Percentiles rank a stretch among this genome's conserved stretches.
phyloP scores from a whole-genome alignment of 2,329 filamentous ascomycete genomes.

The Microdochium paspali region DNA sequence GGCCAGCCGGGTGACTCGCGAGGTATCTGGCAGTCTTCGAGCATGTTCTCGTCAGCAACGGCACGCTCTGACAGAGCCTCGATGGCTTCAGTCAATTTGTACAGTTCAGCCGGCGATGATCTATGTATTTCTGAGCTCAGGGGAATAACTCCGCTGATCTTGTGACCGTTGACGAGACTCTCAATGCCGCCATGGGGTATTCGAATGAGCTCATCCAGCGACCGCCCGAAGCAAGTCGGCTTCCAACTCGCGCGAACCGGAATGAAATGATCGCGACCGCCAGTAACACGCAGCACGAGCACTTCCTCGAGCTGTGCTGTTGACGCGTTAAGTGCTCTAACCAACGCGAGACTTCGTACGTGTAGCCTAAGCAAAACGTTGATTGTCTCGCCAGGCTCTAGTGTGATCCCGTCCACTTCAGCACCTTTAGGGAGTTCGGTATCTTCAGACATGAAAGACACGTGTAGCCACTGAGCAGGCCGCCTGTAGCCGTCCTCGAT shows the following conservation, averaged over 20 bases:
- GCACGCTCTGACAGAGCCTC: slow-evolving; percentile 46
- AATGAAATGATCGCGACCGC: slow-evolving; percentile 87
- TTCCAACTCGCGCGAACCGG: slow-evolving; percentile 71
- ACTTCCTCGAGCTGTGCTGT: slow-evolving; percentile 67
- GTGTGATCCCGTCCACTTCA: slow-evolving; percentile 41
- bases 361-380: slow-evolving; percentile 59
- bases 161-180: slow-evolving; percentile 26
- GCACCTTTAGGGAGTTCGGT: not conserved
- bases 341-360: slow-evolving; percentile 53
- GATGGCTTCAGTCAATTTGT: slow-evolving; percentile 77
- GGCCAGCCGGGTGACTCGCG: slow-evolving; percentile 49
- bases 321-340: slow-evolving; percentile 63
- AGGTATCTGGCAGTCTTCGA: slow-evolving; percentile 38
- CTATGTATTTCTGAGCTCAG: slow-evolving; percentile 54
- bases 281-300: slow-evolving; percentile 71
- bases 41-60: slow-evolving; percentile 52
- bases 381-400: slow-evolving; percentile 79
- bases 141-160: slow-evolving; percentile 34
- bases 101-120: slow-evolving; percentile 81
- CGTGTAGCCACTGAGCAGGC: slow-evolving; percentile 13
- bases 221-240: slow-evolving; percentile 73
- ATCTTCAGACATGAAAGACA: slow-evolving; percentile 10
- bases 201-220: slow-evolving; percentile 78
- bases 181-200: slow-evolving; percentile 74
- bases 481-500: not conserved